Percentiles rank a stretch among this genome's conserved stretches.
Conservation (phyloP, 371 early-diverging fungal species). For the Mucor racemosus region DNA sequence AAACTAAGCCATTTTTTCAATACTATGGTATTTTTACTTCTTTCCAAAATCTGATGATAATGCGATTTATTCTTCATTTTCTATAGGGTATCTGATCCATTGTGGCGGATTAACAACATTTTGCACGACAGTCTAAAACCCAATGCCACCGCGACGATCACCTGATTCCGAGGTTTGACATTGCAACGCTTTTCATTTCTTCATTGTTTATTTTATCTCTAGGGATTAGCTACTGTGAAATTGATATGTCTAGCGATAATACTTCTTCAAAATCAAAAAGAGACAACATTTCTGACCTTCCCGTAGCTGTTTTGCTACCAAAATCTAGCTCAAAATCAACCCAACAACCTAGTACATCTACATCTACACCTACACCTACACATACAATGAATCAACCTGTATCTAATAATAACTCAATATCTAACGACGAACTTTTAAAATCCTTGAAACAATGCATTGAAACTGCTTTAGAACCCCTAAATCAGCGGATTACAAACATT, state of each 20-base stretch:
- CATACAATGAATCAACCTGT: not conserved
- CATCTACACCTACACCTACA: not conserved
- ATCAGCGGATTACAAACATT: not conserved
- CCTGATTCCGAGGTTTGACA: not conserved
- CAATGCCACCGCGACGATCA: not conserved
- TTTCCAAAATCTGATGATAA: too few relatives aligned
- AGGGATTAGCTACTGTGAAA: too few relatives aligned
- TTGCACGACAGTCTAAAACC: not conserved
- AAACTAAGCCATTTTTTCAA: too few relatives aligned
- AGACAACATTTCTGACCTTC: not conserved
- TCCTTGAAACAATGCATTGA: constrained; percentile 2
- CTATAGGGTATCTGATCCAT: too few relatives aligned
- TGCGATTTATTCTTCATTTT: too few relatives aligned
- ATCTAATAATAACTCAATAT: too few relatives aligned
- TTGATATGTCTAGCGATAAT: not conserved
- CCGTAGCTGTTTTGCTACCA: not conserved
- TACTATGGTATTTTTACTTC: too few relatives aligned
- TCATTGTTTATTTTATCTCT: not conserved
- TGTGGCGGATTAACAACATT: too few relatives aligned
- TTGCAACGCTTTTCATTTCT: not conserved
- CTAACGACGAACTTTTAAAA: not conserved
- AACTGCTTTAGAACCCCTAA: not conserved
- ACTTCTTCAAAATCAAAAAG: not conserved
- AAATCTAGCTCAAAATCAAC: not conserved
- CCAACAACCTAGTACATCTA: not conserved